These are phyloP conservation scores for Neurospora intermedia DNA, from an alignment of 495 filamentous ascomycete genomes.

Conservation along the genomic window DNA sequence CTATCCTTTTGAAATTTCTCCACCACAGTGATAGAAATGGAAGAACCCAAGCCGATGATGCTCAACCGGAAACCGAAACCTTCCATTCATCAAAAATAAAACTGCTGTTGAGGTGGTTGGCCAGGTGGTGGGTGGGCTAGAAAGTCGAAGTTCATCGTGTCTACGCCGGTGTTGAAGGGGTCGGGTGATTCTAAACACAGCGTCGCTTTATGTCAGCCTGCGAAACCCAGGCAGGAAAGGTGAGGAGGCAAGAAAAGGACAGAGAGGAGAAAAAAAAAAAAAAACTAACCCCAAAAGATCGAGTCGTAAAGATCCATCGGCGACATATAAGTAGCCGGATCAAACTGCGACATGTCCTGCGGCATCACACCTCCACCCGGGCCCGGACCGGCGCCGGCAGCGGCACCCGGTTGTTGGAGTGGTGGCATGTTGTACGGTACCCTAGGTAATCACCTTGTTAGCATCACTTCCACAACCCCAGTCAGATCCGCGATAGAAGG, in stretches of 20 bases:
- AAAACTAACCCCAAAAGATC: slow-evolving; percentile 44
- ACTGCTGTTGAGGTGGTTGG: slow-evolving; percentile 37
- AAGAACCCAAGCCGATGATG: background rate
- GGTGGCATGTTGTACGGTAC: slow-evolving; percentile 8
- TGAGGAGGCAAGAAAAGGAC: too few species aligned
- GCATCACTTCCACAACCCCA: background rate
- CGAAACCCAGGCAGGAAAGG: background rate
- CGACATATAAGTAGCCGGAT: slow-evolving; percentile 36
- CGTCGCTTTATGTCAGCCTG: too few species aligned
- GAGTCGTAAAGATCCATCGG: slow-evolving; percentile 49
- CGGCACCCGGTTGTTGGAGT: background rate
- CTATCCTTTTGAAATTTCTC: too few species aligned
- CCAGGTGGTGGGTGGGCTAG: slow-evolving; percentile 37
- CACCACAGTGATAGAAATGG: background rate
- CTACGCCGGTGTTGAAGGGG: slow-evolving; percentile 36
- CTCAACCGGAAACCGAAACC: background rate
- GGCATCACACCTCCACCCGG: slow-evolving; percentile 11
- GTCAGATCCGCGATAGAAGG: background rate
- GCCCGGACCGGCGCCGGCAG: background rate
- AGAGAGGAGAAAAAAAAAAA: background rate
- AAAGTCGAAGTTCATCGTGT: slow-evolving; percentile 43
- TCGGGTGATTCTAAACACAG: slow-evolving; percentile 31
- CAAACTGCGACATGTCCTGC: slow-evolving; percentile 28
- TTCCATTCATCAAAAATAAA: slow-evolving; percentile 27
- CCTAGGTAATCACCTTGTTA: slow-evolving; percentile 1